Evolutionary conservation across 192 early-diverging fungal genomes (phyloP).

Genomic region (Backusella luteola): DNA sequence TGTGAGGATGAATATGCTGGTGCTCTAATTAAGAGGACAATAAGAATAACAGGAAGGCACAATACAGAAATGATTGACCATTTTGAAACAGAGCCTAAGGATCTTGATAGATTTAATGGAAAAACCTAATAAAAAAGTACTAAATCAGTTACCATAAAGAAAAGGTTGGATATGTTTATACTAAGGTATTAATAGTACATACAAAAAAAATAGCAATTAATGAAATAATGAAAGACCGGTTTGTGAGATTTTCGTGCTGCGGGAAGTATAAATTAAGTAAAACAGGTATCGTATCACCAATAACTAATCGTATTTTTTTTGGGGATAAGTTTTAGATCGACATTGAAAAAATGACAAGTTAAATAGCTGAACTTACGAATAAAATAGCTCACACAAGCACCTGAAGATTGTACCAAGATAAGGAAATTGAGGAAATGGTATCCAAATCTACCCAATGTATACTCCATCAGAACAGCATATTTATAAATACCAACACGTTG

Average conservation of each 20-base stretch:
- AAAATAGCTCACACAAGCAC: constrained; percentile 64
- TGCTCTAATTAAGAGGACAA: constrained; percentile 56
- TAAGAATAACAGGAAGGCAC: constrained; percentile 59
- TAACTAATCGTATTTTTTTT: constrained; percentile 24
- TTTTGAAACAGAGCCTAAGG: constrained; percentile 54
- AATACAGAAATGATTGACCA: constrained; percentile 60
- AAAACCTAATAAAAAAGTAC: constrained; percentile 39
- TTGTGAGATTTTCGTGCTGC: constrained; percentile 18
- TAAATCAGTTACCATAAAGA: not conserved
- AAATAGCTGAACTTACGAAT: constrained; percentile 35
- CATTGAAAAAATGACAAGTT: not conserved
- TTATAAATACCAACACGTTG: constrained; percentile 53
- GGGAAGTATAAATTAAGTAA: constrained; percentile 37
- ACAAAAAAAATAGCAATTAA: constrained; percentile 39
- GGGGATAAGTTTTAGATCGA: not conserved
- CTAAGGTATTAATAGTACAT: constrained; percentile 2
- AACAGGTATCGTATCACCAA: constrained; percentile 53
- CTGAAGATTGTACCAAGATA: constrained; percentile 57
- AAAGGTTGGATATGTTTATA: not conserved
- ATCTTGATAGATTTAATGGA: constrained; percentile 62
- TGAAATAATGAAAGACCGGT: constrained; percentile 36
- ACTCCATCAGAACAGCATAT: constrained; percentile 51
- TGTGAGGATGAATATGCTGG: constrained; percentile 52
- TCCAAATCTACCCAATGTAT: constrained; percentile 53
- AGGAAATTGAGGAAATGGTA: constrained; percentile 53